A percentile compares a stretch with the other conserved stretches of the same genome.
phyloP scores from a whole-genome alignment of 169 alveolate species.

The Plasmodium knowlesi region DNA sequence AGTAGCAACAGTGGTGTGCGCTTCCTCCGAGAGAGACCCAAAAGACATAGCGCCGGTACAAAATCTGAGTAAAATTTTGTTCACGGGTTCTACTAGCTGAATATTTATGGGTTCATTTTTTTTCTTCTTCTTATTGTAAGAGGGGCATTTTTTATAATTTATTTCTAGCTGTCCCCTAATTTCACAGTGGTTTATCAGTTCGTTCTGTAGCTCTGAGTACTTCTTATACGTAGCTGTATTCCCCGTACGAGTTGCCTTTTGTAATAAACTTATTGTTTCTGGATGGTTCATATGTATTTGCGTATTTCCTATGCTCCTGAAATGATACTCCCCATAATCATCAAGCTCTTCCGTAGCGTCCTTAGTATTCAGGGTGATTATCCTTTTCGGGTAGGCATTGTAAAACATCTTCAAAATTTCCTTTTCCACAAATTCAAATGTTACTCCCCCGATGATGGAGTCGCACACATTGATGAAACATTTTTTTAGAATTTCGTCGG shows the following conservation, averaged over 20 bases:
- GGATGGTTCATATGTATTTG: constrained; percentile 85
- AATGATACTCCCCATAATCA: constrained; percentile 83
- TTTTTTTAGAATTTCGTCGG: constrained; percentile 73
- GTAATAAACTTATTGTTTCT: constrained; percentile 81
- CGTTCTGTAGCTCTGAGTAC: constrained; percentile 77
- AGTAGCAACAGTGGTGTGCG: constrained; percentile 82
- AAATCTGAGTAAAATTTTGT: constrained; percentile 74
- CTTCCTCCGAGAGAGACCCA: constrained; percentile 81
- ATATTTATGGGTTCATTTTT: constrained; percentile 82
- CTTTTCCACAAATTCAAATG: constrained; percentile 72
- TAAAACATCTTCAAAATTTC: constrained; percentile 67
- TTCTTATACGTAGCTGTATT: constrained; percentile 75
- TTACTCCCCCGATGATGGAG: constrained; percentile 74
- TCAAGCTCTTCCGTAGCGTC: constrained; percentile 78
- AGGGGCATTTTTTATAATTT: constrained; percentile 76
- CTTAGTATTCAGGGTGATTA: constrained; percentile 75
- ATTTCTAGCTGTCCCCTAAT: constrained; percentile 84
- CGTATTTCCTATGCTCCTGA: constrained; percentile 78
- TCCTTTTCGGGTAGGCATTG: constrained; percentile 78
- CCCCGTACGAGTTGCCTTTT: constrained; percentile 79
- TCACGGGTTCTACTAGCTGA: constrained; percentile 72
- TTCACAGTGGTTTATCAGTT: constrained; percentile 78
- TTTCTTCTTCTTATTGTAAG: constrained; percentile 75
- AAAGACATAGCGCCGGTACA: constrained; percentile 83
- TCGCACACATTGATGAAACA: constrained; percentile 73